Evolutionary conservation across 1,284 basidiomycete species (phyloP), one percentile per base, ranked within the genome.

Genomic region (Jaminaea rosea): DNA sequence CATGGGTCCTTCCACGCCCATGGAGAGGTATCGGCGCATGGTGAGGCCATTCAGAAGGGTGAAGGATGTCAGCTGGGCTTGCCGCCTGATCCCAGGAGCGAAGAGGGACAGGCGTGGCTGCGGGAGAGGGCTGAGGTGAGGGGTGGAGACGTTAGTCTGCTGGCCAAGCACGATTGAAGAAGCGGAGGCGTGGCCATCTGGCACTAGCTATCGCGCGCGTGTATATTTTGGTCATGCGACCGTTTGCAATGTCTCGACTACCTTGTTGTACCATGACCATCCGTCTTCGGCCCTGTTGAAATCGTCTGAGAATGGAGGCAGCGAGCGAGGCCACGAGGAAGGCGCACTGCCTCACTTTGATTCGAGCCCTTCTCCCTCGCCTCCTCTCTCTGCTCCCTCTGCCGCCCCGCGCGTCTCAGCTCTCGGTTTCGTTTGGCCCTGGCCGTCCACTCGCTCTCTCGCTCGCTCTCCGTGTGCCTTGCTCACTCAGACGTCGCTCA

Each of bases 101-200:
- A 56, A 17, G 46, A 51, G 26, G 69, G 69, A 6, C 57, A 56
- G 49, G 45, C 32, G 23, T 72, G 69, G 69, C 49, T 65, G 34
- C 58, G 53, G 15, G 44, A 52, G 13, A 44, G 60, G 17, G 59
- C 62, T 11, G 39, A 48, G n/a, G 58, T 64, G n/a, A 48, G 55
- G 13, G 24, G 42, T 31, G 49, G 34, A 13, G 49, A 27, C 42
- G 31, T 28, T 9, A 67, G 71, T 3, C 58, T 72, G 21, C 56
- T 73, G 44, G 55, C 63, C 21, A 53, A 65, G 9, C 59, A 50
- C 44, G 46, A 36, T 8, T n/a, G 26, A 29, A n/a, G n/a, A n/a
- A 11, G 23, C 6, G 7, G 39, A 21, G 39, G 39, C 19, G 39
- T 36, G 34, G 10, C 21, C 4, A 10, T 10, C 21, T 36, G 34